These are phyloP conservation scores for Suillus hirtellus DNA, from an alignment of 768 basidiomycete genomes.

Conservation along the genomic window DNA sequence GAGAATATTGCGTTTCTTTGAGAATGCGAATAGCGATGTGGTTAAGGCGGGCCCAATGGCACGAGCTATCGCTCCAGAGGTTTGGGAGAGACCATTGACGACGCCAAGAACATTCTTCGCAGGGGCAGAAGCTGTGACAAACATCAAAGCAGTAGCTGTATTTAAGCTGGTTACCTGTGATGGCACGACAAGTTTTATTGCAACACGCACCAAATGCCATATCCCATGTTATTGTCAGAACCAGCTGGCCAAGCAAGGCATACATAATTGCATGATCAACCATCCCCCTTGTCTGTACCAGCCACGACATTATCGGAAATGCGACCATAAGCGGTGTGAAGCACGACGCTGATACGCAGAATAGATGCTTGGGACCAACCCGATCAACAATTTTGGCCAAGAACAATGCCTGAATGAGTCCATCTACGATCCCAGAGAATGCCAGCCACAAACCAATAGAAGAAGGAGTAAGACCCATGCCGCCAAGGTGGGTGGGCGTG, in stretches of 20 bases:
- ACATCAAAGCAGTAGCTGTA: constrained; percentile 53
- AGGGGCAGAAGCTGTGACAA: constrained; percentile 52
- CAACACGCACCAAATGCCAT: constrained; percentile 41
- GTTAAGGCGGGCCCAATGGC: constrained; percentile 50
- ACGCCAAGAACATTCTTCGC: constrained; percentile 55
- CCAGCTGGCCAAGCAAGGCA: constrained; percentile 32
- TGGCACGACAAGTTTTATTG: not conserved
- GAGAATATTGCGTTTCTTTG: constrained; percentile 47
- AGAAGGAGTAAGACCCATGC: constrained; percentile 41
- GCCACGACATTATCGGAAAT: constrained; percentile 47
- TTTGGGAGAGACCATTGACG: constrained; percentile 58
- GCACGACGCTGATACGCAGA: constrained; percentile 38
- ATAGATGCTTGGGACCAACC: constrained; percentile 44
- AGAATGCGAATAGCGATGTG: constrained; percentile 55
- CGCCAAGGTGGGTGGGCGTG: constrained; percentile 44
- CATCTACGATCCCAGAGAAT: constrained; percentile 37
- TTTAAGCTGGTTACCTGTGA: constrained; percentile 9
- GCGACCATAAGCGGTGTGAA: constrained; percentile 41
- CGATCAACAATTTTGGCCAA: constrained; percentile 40
- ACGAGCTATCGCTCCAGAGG: constrained; percentile 43
- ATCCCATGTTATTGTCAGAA: constrained; percentile 36
- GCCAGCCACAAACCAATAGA: constrained; percentile 43
- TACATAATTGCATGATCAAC: constrained; percentile 39
- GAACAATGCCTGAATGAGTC: constrained; percentile 40
- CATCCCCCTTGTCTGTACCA: constrained; percentile 34